A percentile compares a stretch with the other conserved stretches of the same genome.
Conservation (phyloP, 2,329 filamentous ascomycete genomes). For the Aureobasidium uvarum region DNA sequence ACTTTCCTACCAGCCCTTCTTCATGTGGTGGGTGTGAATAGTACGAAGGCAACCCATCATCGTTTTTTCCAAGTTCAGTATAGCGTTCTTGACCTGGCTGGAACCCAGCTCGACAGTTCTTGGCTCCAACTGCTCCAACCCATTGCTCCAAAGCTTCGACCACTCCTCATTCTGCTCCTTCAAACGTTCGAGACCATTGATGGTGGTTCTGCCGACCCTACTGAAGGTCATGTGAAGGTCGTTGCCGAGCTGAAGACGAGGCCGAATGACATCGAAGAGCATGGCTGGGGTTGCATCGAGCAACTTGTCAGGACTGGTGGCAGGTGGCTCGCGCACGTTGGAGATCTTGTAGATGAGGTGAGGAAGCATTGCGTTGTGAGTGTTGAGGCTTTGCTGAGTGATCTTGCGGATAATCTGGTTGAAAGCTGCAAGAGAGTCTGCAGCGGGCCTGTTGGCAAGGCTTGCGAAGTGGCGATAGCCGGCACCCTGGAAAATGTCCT, state of each 20-base stretch:
- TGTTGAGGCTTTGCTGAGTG: not conserved
- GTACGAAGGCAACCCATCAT: not conserved
- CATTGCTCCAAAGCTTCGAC: not conserved
- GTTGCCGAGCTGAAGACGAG: conserved; percentile 5
- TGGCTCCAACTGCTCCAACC: not conserved
- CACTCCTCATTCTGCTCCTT: conserved; percentile 3
- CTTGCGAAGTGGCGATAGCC: not conserved
- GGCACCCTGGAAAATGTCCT: not conserved
- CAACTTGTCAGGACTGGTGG: not conserved
- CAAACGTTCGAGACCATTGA: not conserved
- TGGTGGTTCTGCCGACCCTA: not conserved
- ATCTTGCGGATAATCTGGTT: conserved; percentile 1
- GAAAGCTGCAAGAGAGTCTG: conserved; percentile 1
- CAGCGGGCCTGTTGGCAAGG: conserved; percentile 5
- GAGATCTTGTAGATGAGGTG: conserved; percentile 9
- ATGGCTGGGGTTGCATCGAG: not conserved
- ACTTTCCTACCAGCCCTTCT: not conserved
- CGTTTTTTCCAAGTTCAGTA: not conserved
- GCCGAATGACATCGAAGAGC: not conserved
- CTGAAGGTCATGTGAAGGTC: not conserved
- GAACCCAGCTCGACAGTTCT: not conserved
- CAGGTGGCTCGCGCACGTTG: not conserved
- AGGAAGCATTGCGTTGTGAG: conserved; percentile 7
- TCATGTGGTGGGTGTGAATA: not conserved
- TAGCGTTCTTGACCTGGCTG: not conserved